Base-by-base conservation (phyloP, 2,329 filamentous ascomycete genomes). In the Pseudogymnoascus sp. region DNA sequence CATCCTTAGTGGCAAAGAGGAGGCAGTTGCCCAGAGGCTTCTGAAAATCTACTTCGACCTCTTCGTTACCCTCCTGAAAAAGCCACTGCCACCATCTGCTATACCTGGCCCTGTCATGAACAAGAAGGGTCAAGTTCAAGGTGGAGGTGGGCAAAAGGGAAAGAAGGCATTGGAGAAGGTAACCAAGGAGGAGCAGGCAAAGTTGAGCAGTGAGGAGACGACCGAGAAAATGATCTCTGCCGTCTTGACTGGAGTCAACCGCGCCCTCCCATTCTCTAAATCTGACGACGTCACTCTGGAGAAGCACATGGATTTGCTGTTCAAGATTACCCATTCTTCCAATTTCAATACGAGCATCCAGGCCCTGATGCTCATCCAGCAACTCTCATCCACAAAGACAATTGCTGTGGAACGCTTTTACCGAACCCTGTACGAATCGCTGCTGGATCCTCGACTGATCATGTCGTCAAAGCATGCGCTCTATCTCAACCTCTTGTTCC, bases 331-430 rank as follows among this genome's bases (percentile, higher is more conserved):
- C 0, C 95, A 99, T 77, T 98, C 93, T 0, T 92, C 93, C 64
- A 99, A 99, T 76, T 98, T 99, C 83, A 99, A 98, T 78, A 99
- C 95, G 0, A 95, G 92, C 73, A 91, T 99, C 39, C 95, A 99
- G 77, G 93, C 95, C 36, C 83, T 99, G 68, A 89, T 96, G 78
- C 81, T 99, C 60, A 96, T 99, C 69, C 95, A 98, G 74, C 95
- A 98, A 75, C 84, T 99, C 28, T 90, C 92, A 0, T 81, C 87
- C 1, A 85, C 88, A 2, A 92, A 95, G 74, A 89, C 93, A 71
- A 81, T 93, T 63, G 88, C 89, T 4, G 88, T 89, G 11, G 95
- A 99, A 72, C 85, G 95, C 66, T 99, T 96, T 79, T 99, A 98
- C 79, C 85, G 92, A 61, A 96, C 93, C 8, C 80, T 99, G 2